Evolutionary conservation across 2,329 filamentous ascomycete species (phyloP).

Genomic region (Penicillium sp.): DNA sequence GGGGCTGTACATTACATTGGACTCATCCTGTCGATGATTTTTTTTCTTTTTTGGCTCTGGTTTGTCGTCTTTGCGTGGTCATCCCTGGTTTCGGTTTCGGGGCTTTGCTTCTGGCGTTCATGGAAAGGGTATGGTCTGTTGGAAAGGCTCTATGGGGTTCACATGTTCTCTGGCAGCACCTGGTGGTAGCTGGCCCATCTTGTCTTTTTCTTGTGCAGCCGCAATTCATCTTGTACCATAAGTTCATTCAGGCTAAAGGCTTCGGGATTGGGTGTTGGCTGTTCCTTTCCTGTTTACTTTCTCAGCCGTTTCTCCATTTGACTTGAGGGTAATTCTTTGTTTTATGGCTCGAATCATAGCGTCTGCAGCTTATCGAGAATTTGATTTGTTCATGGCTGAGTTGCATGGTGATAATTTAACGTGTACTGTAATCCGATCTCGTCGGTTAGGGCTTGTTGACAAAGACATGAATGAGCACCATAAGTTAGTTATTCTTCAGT

Average conservation of each 20-base stretch:
- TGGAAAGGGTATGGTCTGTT: slow-evolving; percentile 1
- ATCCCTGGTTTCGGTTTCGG: slow-evolving; percentile 7
- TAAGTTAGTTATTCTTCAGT: background rate
- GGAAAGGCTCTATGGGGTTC: background rate
- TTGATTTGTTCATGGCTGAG: background rate
- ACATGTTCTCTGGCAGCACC: background rate
- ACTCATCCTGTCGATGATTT: slow-evolving; percentile 2
- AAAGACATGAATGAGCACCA: background rate
- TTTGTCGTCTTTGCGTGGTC: background rate
- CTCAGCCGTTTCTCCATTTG: background rate
- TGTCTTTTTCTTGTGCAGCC: background rate
- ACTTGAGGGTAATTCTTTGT: background rate
- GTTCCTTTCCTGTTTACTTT: background rate
- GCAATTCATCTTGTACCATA: slow-evolving; percentile 4
- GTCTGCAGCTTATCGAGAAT: background rate
- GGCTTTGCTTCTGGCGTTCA: slow-evolving; percentile 7
- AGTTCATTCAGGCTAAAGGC: background rate
- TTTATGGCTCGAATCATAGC: background rate
- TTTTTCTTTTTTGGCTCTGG: slow-evolving; percentile 6
- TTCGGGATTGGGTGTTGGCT: background rate
- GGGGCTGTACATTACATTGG: slow-evolving; percentile 30
- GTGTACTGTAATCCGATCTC: background rate
- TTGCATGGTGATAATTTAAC: background rate
- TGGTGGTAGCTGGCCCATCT: background rate
- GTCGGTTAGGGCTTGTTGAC: background rate